Conservation (phyloP, 2,329 filamentous ascomycete species). For the Knufia fluminis region DNA sequence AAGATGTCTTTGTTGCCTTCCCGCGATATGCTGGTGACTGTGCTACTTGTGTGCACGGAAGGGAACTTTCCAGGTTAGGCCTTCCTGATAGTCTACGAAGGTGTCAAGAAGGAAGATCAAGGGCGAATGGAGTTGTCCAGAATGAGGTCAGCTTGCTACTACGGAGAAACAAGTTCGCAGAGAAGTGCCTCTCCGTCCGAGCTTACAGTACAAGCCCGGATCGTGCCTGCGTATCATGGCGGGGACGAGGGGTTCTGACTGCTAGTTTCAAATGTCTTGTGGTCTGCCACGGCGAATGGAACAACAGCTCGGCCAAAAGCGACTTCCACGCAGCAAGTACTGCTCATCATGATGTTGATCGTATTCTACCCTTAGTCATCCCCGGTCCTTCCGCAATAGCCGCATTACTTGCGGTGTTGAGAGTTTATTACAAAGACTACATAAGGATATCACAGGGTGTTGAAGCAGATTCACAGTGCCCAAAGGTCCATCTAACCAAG, state of each 20-base stretch:
- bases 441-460: too few species aligned
- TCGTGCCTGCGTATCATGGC: neutral
- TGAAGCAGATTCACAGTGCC: too few species aligned
- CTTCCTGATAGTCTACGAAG: neutral
- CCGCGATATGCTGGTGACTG: neutral
- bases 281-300: neutral
- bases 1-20: slow-evolving; percentile 6
- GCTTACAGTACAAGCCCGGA: too few species aligned
- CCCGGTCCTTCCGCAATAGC: neutral
- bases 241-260: slow-evolving; percentile 1
- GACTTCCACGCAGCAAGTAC: too few species aligned
- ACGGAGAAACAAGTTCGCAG: too few species aligned
- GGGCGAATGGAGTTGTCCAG: too few species aligned
- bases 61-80: neutral
- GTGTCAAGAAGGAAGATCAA: too few species aligned
- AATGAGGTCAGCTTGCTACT: too few species aligned
- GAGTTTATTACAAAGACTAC: too few species aligned
- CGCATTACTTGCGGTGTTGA: neutral
- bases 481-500: too few species aligned
- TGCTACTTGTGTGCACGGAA: neutral
- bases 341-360: neutral
- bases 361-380: neutral
- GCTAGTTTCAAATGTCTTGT: neutral
- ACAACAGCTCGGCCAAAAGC: too few species aligned
- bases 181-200: too few species aligned